Percentiles rank a stretch among this genome's conserved stretches.
Conservation (phyloP, 306 rosid genomes). For the Abrus pulchellus region DNA sequence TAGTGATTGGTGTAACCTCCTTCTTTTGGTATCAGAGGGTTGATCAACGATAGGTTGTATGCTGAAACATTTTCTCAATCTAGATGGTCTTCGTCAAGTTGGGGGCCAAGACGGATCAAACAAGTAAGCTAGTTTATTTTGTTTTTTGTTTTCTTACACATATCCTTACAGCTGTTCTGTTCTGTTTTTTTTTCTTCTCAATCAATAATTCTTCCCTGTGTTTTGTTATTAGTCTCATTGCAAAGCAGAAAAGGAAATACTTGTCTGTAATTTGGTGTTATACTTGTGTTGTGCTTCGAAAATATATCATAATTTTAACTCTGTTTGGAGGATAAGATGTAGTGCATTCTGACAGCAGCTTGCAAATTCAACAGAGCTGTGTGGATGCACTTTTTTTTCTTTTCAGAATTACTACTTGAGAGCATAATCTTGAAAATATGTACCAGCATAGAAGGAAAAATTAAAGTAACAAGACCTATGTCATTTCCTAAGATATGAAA, state of each 20-base stretch:
- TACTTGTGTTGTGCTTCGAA: slow-evolving; percentile 26
- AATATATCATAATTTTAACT: slow-evolving; percentile 14
- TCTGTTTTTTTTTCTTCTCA: neutral
- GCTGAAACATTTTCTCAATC: slow-evolving; percentile 75
- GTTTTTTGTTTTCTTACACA: slow-evolving; percentile 8
- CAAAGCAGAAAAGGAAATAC: slow-evolving; percentile 2
- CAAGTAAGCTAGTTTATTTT: slow-evolving; percentile 59
- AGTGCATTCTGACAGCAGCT: slow-evolving; percentile 25
- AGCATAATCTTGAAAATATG: slow-evolving; percentile 8
- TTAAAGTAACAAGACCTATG: slow-evolving; percentile 7
- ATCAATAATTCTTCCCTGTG: slow-evolving; percentile 5
- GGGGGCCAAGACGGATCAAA: slow-evolving; percentile 94
- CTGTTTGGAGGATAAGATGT: slow-evolving; percentile 16
- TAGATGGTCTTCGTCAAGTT: slow-evolving; percentile 89
- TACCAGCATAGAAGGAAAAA: slow-evolving; percentile 3
- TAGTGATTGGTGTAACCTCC: slow-evolving; percentile 14
- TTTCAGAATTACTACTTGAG: slow-evolving; percentile 18
- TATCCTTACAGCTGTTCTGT: neutral
- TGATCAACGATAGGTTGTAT: slow-evolving; percentile 68
- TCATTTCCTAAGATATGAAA: slow-evolving; percentile 18
- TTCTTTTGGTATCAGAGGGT: slow-evolving; percentile 67
- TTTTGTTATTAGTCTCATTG: slow-evolving; percentile 11
- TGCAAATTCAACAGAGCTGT: slow-evolving; percentile 18
- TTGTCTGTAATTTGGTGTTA: neutral
- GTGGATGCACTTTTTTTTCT: slow-evolving; percentile 10